These are phyloP conservation scores for Chlorella sp. DNA, from an alignment of 139 green algal species.

Conservation along the genomic window DNA sequence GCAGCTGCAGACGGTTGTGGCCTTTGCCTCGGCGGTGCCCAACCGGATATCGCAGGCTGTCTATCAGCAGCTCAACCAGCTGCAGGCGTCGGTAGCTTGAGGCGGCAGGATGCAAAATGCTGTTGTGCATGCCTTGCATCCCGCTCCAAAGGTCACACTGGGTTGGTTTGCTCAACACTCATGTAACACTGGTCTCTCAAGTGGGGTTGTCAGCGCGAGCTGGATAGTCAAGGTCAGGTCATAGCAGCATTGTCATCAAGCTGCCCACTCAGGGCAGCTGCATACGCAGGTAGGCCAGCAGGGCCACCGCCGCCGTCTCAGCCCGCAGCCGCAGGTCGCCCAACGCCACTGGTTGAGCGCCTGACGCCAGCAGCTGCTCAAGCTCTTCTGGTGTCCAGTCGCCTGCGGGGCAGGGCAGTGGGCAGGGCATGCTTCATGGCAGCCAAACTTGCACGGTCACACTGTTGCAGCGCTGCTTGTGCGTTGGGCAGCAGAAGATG, in stretches of 20 bases:
- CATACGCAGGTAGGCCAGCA: slow-evolving; percentile 71
- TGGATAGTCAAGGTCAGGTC: too few species aligned
- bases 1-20: slow-evolving; percentile 39
- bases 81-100: slow-evolving; percentile 38
- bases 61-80: slow-evolving; percentile 53
- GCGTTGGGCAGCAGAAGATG: too few species aligned
- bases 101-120: background rate
- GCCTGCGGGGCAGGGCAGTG: too few species aligned
- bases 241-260: too few species aligned
- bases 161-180: background rate
- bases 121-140: too few species aligned
- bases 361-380: slow-evolving; percentile 52
- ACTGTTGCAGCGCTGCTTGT: too few species aligned
- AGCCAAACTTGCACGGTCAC: too few species aligned
- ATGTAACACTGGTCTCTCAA: too few species aligned
- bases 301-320: slow-evolving; percentile 86
- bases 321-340: slow-evolving; percentile 74
- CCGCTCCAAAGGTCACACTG: background rate
- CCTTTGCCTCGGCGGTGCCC: slow-evolving; percentile 48
- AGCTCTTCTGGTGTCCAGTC: slow-evolving; percentile 87
- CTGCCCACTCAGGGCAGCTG: background rate
- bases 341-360: slow-evolving; percentile 73
- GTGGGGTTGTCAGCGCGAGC: too few species aligned
- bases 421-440: too few species aligned
- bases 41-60: slow-evolving; percentile 39